Percentiles rank a stretch among this genome's conserved stretches.
Evolutionary conservation across 495 filamentous ascomycete species (phyloP).

Genomic region (Paragyromitra xinjiangensis): DNA sequence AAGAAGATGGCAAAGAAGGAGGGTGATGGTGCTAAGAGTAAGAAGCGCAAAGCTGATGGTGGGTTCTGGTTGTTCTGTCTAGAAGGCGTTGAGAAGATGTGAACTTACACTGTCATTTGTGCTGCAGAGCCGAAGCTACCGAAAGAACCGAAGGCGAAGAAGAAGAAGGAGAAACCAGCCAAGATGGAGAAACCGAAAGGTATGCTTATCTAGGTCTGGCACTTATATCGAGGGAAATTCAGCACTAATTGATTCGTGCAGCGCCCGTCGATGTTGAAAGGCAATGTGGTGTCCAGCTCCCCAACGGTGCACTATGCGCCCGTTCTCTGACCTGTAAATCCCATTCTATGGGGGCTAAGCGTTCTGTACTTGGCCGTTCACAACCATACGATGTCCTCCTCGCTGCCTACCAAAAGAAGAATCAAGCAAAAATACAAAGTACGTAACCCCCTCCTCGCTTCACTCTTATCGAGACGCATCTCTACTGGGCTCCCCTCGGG

Average conservation of each 20-base stretch:
- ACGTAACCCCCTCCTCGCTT: conserved; percentile 56
- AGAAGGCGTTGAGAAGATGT: not conserved
- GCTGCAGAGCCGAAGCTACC: conserved; percentile 57
- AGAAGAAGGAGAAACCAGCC: conserved; percentile 91
- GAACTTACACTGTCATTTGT: conserved; percentile 13
- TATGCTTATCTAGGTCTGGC: conserved; percentile 20
- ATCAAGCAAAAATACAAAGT: conserved; percentile 97
- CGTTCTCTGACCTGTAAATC: conserved; percentile 94
- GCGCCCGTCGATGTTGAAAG: conserved; percentile 94
- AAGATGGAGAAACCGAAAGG: conserved; percentile 95
- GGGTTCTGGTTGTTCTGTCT: conserved; percentile 62
- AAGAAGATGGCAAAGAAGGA: conserved; percentile 63
- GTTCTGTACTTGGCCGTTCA: conserved; percentile 85
- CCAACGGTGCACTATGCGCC: conserved; percentile 87
- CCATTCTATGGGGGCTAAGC: conserved; percentile 95
- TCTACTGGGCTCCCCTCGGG: too few relatives aligned
- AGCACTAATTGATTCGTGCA: conserved; percentile 50
- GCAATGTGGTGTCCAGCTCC: conserved; percentile 91
- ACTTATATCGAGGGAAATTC: not conserved
- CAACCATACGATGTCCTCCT: conserved; percentile 95
- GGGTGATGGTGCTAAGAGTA: conserved; percentile 72
- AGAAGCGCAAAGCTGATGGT: conserved; percentile 92
- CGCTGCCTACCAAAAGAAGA: conserved; percentile 96
- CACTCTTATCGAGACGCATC: not conserved
- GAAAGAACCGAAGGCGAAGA: conserved; percentile 81